A percentile compares a stretch with the other conserved stretches of the same genome.
Conservation (phyloP, 148 eudicot genomes). For the Diospyros kaki region DNA sequence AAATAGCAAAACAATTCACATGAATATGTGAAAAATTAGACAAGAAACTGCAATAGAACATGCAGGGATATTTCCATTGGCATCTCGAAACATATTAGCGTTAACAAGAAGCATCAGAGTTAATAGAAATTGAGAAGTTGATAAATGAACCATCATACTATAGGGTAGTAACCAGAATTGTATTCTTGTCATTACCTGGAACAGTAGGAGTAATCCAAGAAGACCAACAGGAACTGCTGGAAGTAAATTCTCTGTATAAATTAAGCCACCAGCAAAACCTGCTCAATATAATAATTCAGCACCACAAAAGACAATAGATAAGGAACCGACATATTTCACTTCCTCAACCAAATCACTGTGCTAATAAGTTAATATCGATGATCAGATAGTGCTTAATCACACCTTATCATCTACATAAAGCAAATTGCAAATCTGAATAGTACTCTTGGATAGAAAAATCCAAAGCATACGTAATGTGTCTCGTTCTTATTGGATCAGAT, state of each 20-base stretch:
- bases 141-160: not conserved
- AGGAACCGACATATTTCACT: not conserved
- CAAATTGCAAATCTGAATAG: too few species aligned
- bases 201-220: conserved; percentile 74
- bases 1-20: not conserved
- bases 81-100: not conserved
- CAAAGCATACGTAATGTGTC: not conserved
- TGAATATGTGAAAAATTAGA: not conserved
- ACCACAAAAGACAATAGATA: not conserved
- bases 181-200: conserved; percentile 52
- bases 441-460: not conserved
- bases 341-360: too few species aligned
- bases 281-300: conserved; percentile 18
- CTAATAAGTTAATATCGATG: too few species aligned
- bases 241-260: conserved; percentile 60
- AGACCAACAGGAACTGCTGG: conserved; percentile 92
- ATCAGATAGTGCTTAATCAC: too few species aligned
- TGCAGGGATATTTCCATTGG: not conserved
- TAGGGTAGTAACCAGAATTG: not conserved
- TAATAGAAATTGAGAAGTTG: not conserved
- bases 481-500: not conserved
- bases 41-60: not conserved
- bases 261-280: conserved; percentile 80
- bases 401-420: too few species aligned
- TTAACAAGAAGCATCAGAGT: not conserved